Percentiles rank a stretch among this genome's conserved stretches.
Evolutionary conservation across 2,329 filamentous ascomycete genomes (phyloP).

Genomic region (Aspergillus neotritici): DNA sequence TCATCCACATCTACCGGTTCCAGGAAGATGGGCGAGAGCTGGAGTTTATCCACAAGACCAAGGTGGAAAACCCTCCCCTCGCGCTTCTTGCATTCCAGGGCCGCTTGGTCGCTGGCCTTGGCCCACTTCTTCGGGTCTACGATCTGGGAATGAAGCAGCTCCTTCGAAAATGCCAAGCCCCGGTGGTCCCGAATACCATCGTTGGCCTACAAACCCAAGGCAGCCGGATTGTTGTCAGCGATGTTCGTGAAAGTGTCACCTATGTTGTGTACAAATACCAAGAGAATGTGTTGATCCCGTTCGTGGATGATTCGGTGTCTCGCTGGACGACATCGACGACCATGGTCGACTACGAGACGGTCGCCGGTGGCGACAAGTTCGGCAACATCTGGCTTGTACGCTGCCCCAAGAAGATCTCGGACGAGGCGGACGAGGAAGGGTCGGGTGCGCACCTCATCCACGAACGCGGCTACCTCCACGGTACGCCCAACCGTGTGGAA

Average conservation of each 20-base stretch:
- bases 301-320: slow-evolving; percentile 81
- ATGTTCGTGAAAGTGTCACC: slow-evolving; percentile 85
- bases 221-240: slow-evolving; percentile 82
- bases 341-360: slow-evolving; percentile 97
- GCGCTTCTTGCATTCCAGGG: slow-evolving; percentile 94
- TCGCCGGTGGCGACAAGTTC: slow-evolving; percentile 93
- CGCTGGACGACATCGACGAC: slow-evolving; percentile 86
- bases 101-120: slow-evolving; percentile 77
- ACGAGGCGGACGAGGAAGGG: slow-evolving; percentile 86
- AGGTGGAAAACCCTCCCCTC: slow-evolving; percentile 79
- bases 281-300: slow-evolving; percentile 87
- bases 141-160: slow-evolving; percentile 91
- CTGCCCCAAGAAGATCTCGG: slow-evolving; percentile 76
- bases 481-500: slow-evolving; percentile 75
- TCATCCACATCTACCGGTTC: slow-evolving; percentile 88
- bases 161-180: slow-evolving; percentile 81
- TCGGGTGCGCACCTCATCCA: slow-evolving; percentile 87
- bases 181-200: slow-evolving; percentile 75
- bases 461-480: slow-evolving; percentile 82
- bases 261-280: slow-evolving; percentile 91
- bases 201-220: slow-evolving; percentile 85
- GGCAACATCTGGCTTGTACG: slow-evolving; percentile 93
- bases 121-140: slow-evolving; percentile 75
- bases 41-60: slow-evolving; percentile 95
- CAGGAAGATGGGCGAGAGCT: slow-evolving; percentile 79